Conservation (phyloP, 2,329 filamentous ascomycete species). For the Aureobasidium sp. region DNA sequence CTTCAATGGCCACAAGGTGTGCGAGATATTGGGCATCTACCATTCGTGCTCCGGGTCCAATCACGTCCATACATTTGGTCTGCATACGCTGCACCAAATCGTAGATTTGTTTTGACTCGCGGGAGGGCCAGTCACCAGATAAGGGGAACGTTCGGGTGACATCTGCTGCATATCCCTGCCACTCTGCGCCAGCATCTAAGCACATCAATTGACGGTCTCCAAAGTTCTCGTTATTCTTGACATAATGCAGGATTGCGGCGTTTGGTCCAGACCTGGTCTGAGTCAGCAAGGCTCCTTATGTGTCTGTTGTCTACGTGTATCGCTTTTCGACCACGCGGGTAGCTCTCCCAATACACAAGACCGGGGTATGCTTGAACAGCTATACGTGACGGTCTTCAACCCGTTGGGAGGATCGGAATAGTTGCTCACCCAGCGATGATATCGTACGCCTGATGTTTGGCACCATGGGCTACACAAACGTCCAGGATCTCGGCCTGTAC, state of each 20-base stretch:
- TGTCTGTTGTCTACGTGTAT: background rate
- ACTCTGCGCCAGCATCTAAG: conserved; percentile 83
- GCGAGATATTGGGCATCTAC: conserved; percentile 65
- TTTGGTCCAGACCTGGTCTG: conserved; percentile 53
- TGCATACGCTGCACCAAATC: conserved; percentile 76
- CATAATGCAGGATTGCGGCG: conserved; percentile 80
- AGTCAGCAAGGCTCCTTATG: background rate
- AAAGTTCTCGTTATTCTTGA: conserved; percentile 66
- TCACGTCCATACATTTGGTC: conserved; percentile 56
- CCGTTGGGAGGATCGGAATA: background rate
- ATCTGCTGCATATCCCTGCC: conserved; percentile 70
- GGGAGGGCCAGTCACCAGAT: conserved; percentile 55
- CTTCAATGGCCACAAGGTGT: conserved; percentile 61
- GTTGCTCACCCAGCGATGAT: conserved; percentile 61
- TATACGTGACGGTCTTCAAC: background rate
- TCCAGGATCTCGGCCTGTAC: conserved; percentile 70
- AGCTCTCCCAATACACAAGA: background rate
- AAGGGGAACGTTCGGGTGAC: conserved; percentile 84
- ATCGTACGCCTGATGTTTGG: conserved; percentile 73
- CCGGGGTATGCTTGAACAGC: background rate
- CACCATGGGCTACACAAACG: conserved; percentile 62
- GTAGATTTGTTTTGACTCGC: conserved; percentile 65
- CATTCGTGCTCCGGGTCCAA: conserved; percentile 62
- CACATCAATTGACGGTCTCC: conserved; percentile 64
- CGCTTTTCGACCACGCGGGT: background rate